Percentiles rank a stretch among this genome's conserved stretches.
Conservation (phyloP, 495 filamentous ascomycete species). For the Neurospora sp. region DNA sequence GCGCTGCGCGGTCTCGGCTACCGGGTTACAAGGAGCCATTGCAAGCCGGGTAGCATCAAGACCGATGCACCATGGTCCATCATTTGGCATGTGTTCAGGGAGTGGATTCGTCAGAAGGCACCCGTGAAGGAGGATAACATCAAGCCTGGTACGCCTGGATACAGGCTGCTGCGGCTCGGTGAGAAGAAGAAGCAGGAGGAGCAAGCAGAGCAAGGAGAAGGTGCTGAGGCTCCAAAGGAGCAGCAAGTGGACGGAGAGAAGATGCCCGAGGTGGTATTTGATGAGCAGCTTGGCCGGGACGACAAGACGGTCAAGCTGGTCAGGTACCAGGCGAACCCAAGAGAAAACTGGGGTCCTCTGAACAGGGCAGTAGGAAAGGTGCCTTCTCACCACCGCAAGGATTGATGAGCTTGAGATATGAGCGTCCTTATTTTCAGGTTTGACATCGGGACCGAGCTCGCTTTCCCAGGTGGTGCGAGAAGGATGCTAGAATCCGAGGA, state of each 20-base stretch:
- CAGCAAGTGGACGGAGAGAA: conserved; percentile 13
- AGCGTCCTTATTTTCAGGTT: not conserved
- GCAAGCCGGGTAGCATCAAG: conserved; percentile 76
- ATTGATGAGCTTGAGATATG: not conserved
- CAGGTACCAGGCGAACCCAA: conserved; percentile 79
- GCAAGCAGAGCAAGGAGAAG: conserved; percentile 10
- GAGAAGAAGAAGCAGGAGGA: conserved; percentile 13
- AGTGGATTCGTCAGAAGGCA: conserved; percentile 71
- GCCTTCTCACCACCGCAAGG: not conserved
- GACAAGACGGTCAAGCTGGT: conserved; percentile 51
- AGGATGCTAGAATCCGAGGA: not conserved
- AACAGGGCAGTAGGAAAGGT: conserved; percentile 50
- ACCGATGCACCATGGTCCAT: conserved; percentile 83
- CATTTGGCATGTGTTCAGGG: conserved; percentile 88
- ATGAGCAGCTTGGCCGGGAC: conserved; percentile 67
- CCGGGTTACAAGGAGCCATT: conserved; percentile 68
- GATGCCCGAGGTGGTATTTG: conserved; percentile 61
- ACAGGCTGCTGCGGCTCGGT: conserved; percentile 40
- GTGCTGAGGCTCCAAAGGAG: conserved; percentile 14
- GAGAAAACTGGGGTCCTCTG: conserved; percentile 90
- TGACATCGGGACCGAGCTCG: not conserved
- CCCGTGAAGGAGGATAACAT: conserved; percentile 62
- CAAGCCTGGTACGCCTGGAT: conserved; percentile 58
- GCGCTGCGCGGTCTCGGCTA: conserved; percentile 75
- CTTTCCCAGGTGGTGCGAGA: not conserved